Evolutionary conservation across 2,329 filamentous ascomycete species (phyloP), one percentile per base, ranked within the genome.

Genomic region (Parastagonospora nodorum): DNA sequence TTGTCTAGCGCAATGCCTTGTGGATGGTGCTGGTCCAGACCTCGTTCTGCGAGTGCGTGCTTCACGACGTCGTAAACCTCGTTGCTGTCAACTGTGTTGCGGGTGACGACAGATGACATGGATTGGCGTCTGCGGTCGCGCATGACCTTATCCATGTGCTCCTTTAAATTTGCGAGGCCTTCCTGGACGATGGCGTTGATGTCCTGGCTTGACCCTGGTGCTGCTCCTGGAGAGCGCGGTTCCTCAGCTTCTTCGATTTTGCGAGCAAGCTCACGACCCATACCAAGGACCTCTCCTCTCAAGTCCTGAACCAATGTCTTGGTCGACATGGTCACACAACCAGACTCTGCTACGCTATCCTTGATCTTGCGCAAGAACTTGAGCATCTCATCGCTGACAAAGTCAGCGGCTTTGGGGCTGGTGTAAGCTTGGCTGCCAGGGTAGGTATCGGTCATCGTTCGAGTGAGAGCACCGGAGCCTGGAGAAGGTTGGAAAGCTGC

Each of bases 251-350:
- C 85, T 55, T 94, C 90, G n/a, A 97, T 82, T 60, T 92, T 88
- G 49, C 90, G 88, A 35, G 89, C 92, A 41, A 97, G 85, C 60
- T 97, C 92, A 49, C 93, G 84, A 4, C 93, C 93, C 92, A 97
- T 97, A 2, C 92, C 92, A 4, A 97, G 81, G 8, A 97, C 92
- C 69, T 97, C 93, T 2, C 92, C 92, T 16, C 93, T 87, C 31
- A 97, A 81, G 66, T 97, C 92, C 19, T 92, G 87, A 8, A 97
- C 89, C 8, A 96, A 81, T 4, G 90, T 87, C 74, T 97, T 97
- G 57, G 96, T 90, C 71, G 96, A 91, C 48, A 91, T 91, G 1
- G 92, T 96, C 44, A 97, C 82, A 5, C 92, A 91, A 50, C 93
- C 93, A 35, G 90, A 87, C 72, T 96, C 90, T 0, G 90, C 82